Conservation (phyloP, 345 rosid species). For the Kernera saxatilis region DNA sequence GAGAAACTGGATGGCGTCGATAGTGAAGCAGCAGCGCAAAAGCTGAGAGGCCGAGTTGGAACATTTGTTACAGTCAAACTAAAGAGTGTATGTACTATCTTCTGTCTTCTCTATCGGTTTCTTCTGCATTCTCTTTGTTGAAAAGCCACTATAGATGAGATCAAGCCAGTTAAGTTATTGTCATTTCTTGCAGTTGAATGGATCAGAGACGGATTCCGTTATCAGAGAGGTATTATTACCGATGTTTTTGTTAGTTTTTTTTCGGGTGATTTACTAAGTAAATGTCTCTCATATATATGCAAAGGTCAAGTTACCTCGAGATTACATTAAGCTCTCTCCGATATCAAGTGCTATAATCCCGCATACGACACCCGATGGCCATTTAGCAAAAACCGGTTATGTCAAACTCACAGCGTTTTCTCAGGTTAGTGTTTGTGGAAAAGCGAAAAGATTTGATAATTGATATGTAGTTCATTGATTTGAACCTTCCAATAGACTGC, state of each 20-base stretch:
- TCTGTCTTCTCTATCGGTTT: background rate
- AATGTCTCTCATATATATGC: constrained; percentile 16
- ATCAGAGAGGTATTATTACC: constrained; percentile 52
- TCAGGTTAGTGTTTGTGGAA: constrained; percentile 43
- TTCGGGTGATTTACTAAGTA: background rate
- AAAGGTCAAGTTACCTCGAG: constrained; percentile 73
- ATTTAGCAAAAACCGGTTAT: constrained; percentile 63
- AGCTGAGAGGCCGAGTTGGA: constrained; percentile 82
- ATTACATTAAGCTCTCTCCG: constrained; percentile 69
- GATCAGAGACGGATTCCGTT: constrained; percentile 32
- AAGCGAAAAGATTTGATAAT: background rate
- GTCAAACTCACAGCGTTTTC: constrained; percentile 73
- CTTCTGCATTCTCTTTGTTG: background rate
- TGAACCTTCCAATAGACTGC: constrained; percentile 49
- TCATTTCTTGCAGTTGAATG: constrained; percentile 40
- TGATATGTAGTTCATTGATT: background rate
- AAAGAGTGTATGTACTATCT: constrained; percentile 42
- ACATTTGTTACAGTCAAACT: constrained; percentile 72
- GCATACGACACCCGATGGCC: constrained; percentile 67
- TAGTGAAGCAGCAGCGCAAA: constrained; percentile 81
- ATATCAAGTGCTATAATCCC: constrained; percentile 78
- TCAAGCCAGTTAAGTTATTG: background rate
- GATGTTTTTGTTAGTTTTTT: background rate
- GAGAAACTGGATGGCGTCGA: constrained; percentile 60
- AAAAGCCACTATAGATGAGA: background rate